phyloP scores from a whole-genome alignment of 202 grass and related monocot species.

The Schoenoplectus triqueter region DNA sequence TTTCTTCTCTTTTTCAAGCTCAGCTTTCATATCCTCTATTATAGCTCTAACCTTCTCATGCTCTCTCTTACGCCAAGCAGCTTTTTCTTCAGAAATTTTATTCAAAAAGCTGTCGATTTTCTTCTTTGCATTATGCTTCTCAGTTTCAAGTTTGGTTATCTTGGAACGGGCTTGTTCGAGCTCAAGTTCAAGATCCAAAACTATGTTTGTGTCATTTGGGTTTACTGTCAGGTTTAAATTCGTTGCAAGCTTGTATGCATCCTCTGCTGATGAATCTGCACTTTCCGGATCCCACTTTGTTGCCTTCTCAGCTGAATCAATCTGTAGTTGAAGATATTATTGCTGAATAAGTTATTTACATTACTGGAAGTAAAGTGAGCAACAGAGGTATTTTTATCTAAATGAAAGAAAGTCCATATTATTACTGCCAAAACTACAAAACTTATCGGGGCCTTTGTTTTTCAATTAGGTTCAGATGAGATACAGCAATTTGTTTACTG shows the following conservation, averaged over 20 bases:
- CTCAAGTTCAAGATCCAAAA: constrained; percentile 70
- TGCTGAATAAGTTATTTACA: constrained; percentile 20
- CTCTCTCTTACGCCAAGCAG: constrained; percentile 86
- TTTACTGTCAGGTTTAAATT: constrained; percentile 73
- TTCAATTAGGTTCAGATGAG: neutral
- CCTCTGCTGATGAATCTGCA: constrained; percentile 62
- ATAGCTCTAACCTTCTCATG: constrained; percentile 78
- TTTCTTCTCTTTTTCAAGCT: constrained; percentile 89
- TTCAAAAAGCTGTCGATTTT: constrained; percentile 91
- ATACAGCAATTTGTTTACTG: neutral
- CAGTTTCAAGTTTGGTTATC: constrained; percentile 67
- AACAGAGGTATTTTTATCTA: neutral
- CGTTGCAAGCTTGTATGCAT: constrained; percentile 70
- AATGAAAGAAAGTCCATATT: neutral
- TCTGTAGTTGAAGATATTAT: constrained; percentile 47
- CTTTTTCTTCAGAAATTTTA: constrained; percentile 90
- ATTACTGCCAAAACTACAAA: neutral
- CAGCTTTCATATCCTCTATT: constrained; percentile 88
- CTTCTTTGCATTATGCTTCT: constrained; percentile 74
- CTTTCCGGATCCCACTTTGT: constrained; percentile 94
- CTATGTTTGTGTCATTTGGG: constrained; percentile 49
- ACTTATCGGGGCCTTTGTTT: neutral
- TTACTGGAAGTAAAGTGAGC: neutral
- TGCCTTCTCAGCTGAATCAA: constrained; percentile 73
- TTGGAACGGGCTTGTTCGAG: constrained; percentile 66